phyloP scores from a whole-genome alignment of 2,329 filamentous ascomycete species.

The Dryadomyces quercivorus region DNA sequence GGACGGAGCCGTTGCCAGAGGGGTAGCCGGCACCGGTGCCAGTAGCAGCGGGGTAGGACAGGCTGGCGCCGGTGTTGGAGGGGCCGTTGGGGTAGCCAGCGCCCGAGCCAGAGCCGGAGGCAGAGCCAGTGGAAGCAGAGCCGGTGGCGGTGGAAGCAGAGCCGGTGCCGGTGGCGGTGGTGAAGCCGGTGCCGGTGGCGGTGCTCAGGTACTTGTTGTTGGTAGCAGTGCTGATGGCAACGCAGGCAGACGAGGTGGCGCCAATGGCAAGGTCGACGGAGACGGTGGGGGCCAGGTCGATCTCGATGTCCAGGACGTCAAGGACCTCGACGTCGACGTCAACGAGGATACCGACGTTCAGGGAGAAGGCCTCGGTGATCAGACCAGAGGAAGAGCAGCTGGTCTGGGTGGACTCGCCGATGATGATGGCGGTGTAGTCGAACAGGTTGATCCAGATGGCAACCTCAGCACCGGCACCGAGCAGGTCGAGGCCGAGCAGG shows the following conservation, averaged over 20 bases:
- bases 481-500: slow-evolving; percentile 13
- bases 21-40: slow-evolving; percentile 3
- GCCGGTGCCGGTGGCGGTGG: neutral
- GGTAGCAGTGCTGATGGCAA: neutral
- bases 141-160: neutral
- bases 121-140: neutral
- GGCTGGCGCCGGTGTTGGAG: too few relatives aligned
- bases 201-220: neutral
- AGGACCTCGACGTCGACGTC: slow-evolving; percentile 15
- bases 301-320: slow-evolving; percentile 12
- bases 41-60: too few relatives aligned
- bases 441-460: slow-evolving; percentile 19
- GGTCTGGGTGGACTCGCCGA: neutral
- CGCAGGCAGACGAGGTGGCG: slow-evolving; percentile 10
- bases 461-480: slow-evolving; percentile 16
- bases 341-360: slow-evolving; percentile 16
- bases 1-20: too few relatives aligned
- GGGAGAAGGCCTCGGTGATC: slow-evolving; percentile 13
- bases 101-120: slow-evolving; percentile 1
- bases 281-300: slow-evolving; percentile 17
- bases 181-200: neutral
- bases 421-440: slow-evolving; percentile 17
- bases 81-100: slow-evolving; percentile 9
- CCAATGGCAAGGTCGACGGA: slow-evolving; percentile 16
- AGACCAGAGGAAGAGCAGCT: slow-evolving; percentile 2